Conservation (phyloP, 139 green algal genomes). For the Chlamydomonas sp. region DNA sequence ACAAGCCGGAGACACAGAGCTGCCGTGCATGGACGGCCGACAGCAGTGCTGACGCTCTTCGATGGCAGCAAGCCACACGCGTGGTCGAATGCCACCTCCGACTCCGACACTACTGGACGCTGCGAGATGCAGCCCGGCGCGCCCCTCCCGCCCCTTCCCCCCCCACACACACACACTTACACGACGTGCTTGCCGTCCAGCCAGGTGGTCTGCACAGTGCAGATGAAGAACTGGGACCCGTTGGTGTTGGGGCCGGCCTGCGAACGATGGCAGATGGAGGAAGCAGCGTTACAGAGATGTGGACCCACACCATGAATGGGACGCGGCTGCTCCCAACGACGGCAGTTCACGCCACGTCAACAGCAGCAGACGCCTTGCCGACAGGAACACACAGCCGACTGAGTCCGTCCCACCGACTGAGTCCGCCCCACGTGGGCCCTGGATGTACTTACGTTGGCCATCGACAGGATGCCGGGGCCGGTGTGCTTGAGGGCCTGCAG, state of each 20-base stretch:
- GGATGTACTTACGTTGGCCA: conserved; percentile 73
- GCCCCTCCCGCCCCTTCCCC: conserved; percentile 11
- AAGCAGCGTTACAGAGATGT: neutral
- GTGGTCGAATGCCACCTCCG: neutral
- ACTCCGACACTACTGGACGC: neutral
- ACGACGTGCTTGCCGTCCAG: conserved; percentile 87
- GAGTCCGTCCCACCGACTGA: too few species aligned
- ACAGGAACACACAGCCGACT: neutral
- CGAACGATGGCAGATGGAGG: too few species aligned
- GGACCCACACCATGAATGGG: too few species aligned
- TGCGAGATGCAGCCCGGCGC: too few species aligned
- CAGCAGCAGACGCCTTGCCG: neutral
- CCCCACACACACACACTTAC: conserved; percentile 31
- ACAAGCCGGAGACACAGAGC: too few species aligned
- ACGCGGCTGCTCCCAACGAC: too few species aligned
- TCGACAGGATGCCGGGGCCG: conserved; percentile 74
- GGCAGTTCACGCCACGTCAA: neutral
- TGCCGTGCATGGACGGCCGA: too few species aligned
- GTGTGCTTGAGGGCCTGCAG: conserved; percentile 72
- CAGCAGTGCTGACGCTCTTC: conserved; percentile 45
- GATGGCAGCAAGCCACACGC: neutral
- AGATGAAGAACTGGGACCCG: conserved; percentile 90
- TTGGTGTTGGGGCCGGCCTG: conserved; percentile 82
- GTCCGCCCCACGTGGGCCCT: too few species aligned
- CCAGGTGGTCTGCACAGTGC: conserved; percentile 72